Conservation (phyloP, 1,139 yeast genomes). For the Magnusiomyces tetraspermus region DNA sequence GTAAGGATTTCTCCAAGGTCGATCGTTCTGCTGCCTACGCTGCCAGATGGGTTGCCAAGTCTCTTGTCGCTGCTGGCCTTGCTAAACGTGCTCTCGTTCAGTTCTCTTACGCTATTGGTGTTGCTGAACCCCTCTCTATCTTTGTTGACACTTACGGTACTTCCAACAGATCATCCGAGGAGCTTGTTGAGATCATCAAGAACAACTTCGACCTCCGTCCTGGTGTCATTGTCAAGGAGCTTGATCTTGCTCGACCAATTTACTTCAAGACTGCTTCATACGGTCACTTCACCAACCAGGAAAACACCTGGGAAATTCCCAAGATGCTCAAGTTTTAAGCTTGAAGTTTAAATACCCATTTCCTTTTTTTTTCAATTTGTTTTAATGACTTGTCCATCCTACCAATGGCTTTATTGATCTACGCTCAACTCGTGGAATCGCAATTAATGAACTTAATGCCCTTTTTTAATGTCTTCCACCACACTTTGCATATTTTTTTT, state of each 20-base stretch:
- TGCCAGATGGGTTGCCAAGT: slow-evolving; percentile 99
- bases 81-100: slow-evolving; percentile 97
- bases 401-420: slow-evolving; percentile 12
- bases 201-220: slow-evolving; percentile 98
- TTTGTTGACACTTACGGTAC: slow-evolving; percentile 98
- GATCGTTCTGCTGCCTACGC: slow-evolving; percentile 99
- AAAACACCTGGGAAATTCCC: slow-evolving; percentile 97
- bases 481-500: slow-evolving; percentile 8
- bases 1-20: slow-evolving; percentile 99
- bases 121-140: slow-evolving; percentile 97
- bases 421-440: slow-evolving; percentile 26
- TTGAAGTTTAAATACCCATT: slow-evolving; percentile 1
- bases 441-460: slow-evolving; percentile 7
- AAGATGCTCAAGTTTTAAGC: slow-evolving; percentile 68
- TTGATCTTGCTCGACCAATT: slow-evolving; percentile 97
- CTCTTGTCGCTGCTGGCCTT: slow-evolving; percentile 86
- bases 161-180: slow-evolving; percentile 76
- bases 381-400: slow-evolving; percentile 9
- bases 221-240: slow-evolving; percentile 94
- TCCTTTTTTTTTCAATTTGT: not conserved
- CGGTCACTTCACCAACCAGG: slow-evolving; percentile 99
- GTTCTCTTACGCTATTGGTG: slow-evolving; percentile 99
- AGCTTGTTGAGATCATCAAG: slow-evolving; percentile 82
- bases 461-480: slow-evolving; percentile 7
- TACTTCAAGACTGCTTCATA: slow-evolving; percentile 98